These are phyloP conservation scores for Dichotomocladium elegans DNA, from an alignment of 371 early-diverging fungal genomes.

Conservation along the genomic window DNA sequence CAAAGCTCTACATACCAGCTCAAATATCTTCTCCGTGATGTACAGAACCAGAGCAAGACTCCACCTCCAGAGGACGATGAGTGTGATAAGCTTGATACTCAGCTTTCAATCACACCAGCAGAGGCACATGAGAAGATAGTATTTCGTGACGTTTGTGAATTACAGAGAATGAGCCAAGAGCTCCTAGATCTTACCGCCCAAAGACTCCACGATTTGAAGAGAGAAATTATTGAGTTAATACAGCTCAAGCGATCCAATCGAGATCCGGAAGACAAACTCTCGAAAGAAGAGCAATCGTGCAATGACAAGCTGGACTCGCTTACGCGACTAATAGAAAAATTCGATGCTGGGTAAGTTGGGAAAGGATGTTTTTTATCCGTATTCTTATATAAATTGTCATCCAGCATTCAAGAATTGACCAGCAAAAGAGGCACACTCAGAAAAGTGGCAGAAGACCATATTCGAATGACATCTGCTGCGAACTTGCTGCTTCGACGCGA, in stretches of 20 bases:
- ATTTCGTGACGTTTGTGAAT: conserved; percentile 12
- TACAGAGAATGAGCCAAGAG: conserved; percentile 12
- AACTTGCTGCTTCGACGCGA: background rate
- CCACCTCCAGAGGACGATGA: conserved; percentile 11
- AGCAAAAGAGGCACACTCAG: background rate
- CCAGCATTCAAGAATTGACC: background rate
- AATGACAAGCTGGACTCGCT: background rate
- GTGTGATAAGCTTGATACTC: conserved; percentile 1
- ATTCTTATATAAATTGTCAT: too few relatives aligned
- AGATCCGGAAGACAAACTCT: background rate
- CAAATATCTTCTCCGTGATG: conserved; percentile 12
- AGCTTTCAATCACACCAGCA: conserved; percentile 2
- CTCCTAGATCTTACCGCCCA: conserved; percentile 1
- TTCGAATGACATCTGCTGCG: background rate
- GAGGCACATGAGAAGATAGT: conserved; percentile 7
- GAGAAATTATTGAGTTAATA: background rate
- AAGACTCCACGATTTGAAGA: background rate
- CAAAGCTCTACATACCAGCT: conserved; percentile 16
- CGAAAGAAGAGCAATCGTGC: background rate
- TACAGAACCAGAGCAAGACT: conserved; percentile 8
- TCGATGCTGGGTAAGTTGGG: background rate
- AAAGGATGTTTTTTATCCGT: background rate
- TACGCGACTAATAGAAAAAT: background rate
- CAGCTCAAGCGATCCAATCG: background rate
- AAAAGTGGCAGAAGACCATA: background rate